Base-by-base conservation (phyloP, 768 basidiomycete species). In the Russula foetens region DNA sequence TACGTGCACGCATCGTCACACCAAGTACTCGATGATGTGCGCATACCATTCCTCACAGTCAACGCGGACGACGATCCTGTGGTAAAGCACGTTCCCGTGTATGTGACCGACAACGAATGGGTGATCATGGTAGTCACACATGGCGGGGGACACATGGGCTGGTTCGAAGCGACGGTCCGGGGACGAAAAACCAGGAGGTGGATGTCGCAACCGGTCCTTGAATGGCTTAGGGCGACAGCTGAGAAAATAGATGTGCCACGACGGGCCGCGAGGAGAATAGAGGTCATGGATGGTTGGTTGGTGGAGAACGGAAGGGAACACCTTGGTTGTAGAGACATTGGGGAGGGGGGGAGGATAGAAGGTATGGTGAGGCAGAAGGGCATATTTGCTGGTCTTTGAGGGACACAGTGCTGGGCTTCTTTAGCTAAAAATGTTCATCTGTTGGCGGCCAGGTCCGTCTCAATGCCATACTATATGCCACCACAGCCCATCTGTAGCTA, bases 21-120 rank as follows among this genome's bases (percentile, higher is more conserved):
- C 71, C 70, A 82, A 43, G 75, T 84, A 48, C 72, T 92, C 23
- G 72, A 71, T 52, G 74, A 81, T 58, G 78, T 93, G 64, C 76
- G 75, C 47, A 82, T 92, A 31, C 92, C 92, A 15, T 85, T 84
- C 71, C 79, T 94, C 8, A 81, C 85, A 7, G 78, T 94, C 61
- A 90, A 88, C 68, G 80, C 92, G n/a, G 79, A 78, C 31, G 90
- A 93, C 70, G 92, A 95, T 71, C 92, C 92, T 21, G 78, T 95
- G 44, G 84, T 92, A 12, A 77, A 76, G 51, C 75, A 81, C 55
- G 75, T 87, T 39, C 89, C 88, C 19, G 76, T 79, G 68, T 75
- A 84, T 58, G 76, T 75, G 8, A 77, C 76, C 59, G 78, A 76
- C 21, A 83, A 82, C 64, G 43, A 69, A 53, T 79, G 79, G 68